A percentile compares a stretch with the other conserved stretches of the same genome.
Conservation (phyloP, 768 basidiomycete species). For the Termitomyces sp. region DNA sequence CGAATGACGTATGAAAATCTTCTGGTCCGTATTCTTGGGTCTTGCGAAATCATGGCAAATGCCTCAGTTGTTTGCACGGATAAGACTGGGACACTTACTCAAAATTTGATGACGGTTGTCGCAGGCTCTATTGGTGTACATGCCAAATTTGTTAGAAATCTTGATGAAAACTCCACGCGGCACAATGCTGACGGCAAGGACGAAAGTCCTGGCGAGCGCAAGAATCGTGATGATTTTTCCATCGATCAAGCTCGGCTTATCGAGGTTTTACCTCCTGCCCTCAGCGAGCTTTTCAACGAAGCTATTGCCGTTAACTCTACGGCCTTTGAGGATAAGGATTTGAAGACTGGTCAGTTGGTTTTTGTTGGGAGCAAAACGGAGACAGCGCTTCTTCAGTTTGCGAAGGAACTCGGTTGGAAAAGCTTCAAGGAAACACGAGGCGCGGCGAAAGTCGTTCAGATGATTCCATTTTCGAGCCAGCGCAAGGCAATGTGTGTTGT, state of each 20-base stretch:
- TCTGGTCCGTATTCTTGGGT: constrained; percentile 91
- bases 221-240: constrained; percentile 72
- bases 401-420: constrained; percentile 74
- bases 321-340: constrained; percentile 81
- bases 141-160: constrained; percentile 84
- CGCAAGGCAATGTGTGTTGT: constrained; percentile 96
- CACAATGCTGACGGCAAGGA: constrained; percentile 69
- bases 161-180: constrained; percentile 66
- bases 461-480: constrained; percentile 92
- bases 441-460: constrained; percentile 58
- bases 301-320: constrained; percentile 91
- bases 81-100: constrained; percentile 95
- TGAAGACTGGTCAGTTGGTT: constrained; percentile 47
- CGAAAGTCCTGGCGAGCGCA: constrained; percentile 29
- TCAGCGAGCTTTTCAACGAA: constrained; percentile 70
- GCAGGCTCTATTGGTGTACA: constrained; percentile 93
- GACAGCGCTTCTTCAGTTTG: constrained; percentile 78
- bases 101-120: constrained; percentile 94
- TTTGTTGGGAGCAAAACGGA: constrained; percentile 97
- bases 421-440: constrained; percentile 67
- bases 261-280: constrained; percentile 49
- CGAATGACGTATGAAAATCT: constrained; percentile 97
- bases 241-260: constrained; percentile 76
- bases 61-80: constrained; percentile 94
- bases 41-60: constrained; percentile 99